These are phyloP conservation scores for Viola odorata DNA, from an alignment of 345 rosid genomes.

Conservation along the genomic window DNA sequence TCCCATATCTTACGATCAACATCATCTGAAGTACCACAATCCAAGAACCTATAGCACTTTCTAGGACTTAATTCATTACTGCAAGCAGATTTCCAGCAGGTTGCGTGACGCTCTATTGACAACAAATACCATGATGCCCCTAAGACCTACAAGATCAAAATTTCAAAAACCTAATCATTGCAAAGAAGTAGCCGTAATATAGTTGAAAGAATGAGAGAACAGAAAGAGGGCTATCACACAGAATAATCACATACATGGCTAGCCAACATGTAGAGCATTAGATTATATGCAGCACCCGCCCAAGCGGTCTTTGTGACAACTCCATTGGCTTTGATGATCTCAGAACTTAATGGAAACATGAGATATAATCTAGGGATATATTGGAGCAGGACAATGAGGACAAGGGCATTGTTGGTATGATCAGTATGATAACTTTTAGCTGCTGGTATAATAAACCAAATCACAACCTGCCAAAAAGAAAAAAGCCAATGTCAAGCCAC, in stretches of 20 bases:
- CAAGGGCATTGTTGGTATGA: conserved; percentile 70
- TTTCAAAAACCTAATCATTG: not conserved
- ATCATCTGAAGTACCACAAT: conserved; percentile 38
- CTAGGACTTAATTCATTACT: conserved; percentile 29
- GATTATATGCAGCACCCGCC: conserved; percentile 96
- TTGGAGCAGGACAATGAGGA: conserved; percentile 73
- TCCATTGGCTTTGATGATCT: conserved; percentile 65
- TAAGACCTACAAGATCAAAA: conserved; percentile 43
- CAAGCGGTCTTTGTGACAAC: conserved; percentile 86
- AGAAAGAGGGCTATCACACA: not conserved
- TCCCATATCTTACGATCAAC: conserved; percentile 41
- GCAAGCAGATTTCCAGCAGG: conserved; percentile 80
- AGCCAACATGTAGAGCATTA: conserved; percentile 72
- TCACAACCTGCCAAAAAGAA: conserved; percentile 53
- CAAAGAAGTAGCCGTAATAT: not conserved
- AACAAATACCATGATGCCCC: conserved; percentile 89
- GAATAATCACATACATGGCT: conserved; percentile 60
- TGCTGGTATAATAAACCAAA: conserved; percentile 72
- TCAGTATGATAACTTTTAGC: conserved; percentile 55
- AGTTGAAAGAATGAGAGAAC: not conserved
- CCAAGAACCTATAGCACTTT: conserved; percentile 50
- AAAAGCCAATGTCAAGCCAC: conserved; percentile 4
- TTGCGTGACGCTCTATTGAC: conserved; percentile 63
- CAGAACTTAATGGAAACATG: conserved; percentile 67
- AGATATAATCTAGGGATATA: conserved; percentile 66